Evolutionary conservation across 768 basidiomycete genomes (phyloP).

Genomic region (Phanerochaete carnosa): DNA sequence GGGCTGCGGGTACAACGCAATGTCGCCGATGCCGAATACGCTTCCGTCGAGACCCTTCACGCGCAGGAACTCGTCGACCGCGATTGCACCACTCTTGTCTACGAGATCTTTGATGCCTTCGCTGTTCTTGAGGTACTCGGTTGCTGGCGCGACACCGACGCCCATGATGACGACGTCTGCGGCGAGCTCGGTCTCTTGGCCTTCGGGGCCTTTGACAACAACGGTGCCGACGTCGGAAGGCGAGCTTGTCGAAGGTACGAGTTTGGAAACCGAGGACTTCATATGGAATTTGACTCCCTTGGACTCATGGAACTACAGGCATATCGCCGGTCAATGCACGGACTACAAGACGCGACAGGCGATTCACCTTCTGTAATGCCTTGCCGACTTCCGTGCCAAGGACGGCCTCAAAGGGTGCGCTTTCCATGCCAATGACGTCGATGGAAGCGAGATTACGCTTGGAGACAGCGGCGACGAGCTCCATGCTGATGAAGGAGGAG

Average conservation of each 20-base stretch:
- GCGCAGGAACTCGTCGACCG: slow-evolving; percentile 70
- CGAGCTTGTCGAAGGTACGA: slow-evolving; percentile 31
- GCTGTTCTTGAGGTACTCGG: slow-evolving; percentile 72
- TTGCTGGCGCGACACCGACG: slow-evolving; percentile 83
- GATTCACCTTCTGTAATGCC: slow-evolving; percentile 66
- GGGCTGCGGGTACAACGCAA: slow-evolving; percentile 72
- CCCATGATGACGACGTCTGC: slow-evolving; percentile 84
- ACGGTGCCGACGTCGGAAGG: slow-evolving; percentile 21
- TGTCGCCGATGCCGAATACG: slow-evolving; percentile 80
- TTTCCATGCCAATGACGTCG: slow-evolving; percentile 81
- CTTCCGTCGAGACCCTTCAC: slow-evolving; percentile 45
- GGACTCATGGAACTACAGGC: slow-evolving; percentile 67
- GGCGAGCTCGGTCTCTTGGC: slow-evolving; percentile 59
- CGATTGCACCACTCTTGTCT: slow-evolving; percentile 74
- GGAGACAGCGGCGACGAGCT: slow-evolving; percentile 73
- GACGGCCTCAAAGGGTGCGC: slow-evolving; percentile 76
- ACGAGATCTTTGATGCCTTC: slow-evolving; percentile 48
- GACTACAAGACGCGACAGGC: background rate
- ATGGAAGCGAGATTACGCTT: slow-evolving; percentile 78
- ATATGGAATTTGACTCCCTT: slow-evolving; percentile 87
- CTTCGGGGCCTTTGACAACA: slow-evolving; percentile 43
- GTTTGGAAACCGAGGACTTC: slow-evolving; percentile 62
- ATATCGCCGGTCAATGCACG: background rate
- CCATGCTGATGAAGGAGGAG: slow-evolving; percentile 91
- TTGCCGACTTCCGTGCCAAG: slow-evolving; percentile 79